These are phyloP conservation scores for Amanita brunnescens DNA, from an alignment of 768 basidiomycete species.

Conservation along the genomic window DNA sequence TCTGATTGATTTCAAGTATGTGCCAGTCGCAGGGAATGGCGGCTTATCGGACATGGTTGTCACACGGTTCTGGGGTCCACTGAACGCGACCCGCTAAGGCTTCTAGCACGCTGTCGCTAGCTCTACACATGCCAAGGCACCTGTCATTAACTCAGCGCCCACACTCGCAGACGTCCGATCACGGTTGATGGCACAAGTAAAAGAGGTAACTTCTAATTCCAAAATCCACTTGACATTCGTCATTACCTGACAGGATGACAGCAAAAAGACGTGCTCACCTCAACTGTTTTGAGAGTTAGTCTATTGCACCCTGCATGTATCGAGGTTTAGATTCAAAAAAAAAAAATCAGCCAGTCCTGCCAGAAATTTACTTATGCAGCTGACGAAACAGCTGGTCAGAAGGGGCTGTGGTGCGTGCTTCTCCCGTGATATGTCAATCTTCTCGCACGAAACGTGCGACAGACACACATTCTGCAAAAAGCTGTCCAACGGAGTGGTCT, in stretches of 20 bases:
- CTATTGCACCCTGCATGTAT: neutral
- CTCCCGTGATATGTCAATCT: too few relatives aligned
- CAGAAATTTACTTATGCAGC: slow-evolving; percentile 60
- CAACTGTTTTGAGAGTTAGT: slow-evolving; percentile 47
- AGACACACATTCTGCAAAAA: neutral
- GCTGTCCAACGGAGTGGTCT: neutral
- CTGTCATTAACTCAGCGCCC: neutral
- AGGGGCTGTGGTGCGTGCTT: slow-evolving; percentile 30
- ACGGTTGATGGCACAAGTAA: slow-evolving; percentile 28
- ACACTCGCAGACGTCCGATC: neutral
- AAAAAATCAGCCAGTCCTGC: slow-evolving; percentile 46
- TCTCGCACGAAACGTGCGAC: neutral
- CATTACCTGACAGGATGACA: slow-evolving; percentile 39
- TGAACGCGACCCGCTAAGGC: neutral
- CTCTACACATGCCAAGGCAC: too few relatives aligned
- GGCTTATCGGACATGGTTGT: slow-evolving; percentile 11
- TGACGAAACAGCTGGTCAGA: slow-evolving; percentile 43
- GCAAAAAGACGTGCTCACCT: slow-evolving; percentile 18
- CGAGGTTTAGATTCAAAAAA: too few relatives aligned
- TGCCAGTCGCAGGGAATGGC: slow-evolving; percentile 37
- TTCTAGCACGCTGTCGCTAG: neutral
- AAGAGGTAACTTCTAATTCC: slow-evolving; percentile 22
- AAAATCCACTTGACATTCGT: neutral
- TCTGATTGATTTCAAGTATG: slow-evolving; percentile 44
- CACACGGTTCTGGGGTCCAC: neutral